phyloP scores from a whole-genome alignment of 306 rosid genomes.

The Geum urbanum region DNA sequence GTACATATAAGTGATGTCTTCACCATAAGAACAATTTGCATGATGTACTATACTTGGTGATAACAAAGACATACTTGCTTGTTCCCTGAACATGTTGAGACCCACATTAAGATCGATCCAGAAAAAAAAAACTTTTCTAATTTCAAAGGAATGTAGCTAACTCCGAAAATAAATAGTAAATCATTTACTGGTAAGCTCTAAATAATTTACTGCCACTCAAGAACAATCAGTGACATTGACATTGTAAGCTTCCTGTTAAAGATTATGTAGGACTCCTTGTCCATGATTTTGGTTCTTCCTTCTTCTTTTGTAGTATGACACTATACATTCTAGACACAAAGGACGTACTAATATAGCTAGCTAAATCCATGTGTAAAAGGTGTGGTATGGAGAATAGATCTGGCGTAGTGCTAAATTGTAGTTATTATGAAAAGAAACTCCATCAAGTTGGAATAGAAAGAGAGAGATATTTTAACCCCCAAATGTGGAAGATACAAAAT shows the following conservation, averaged over 20 bases:
- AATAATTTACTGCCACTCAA: not conserved
- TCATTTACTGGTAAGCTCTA: not conserved
- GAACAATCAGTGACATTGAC: not conserved
- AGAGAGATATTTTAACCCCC: not conserved
- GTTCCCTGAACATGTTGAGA: no score
- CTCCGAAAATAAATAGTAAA: not conserved
- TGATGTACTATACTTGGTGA: no score
- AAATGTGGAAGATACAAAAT: not conserved
- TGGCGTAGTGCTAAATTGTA: not conserved
- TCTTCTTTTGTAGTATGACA: not conserved
- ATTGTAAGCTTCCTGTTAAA: not conserved
- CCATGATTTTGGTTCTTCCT: not conserved
- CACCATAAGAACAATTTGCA: no score
- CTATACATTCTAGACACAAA: not conserved
- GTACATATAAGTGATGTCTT: no score
- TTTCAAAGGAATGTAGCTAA: not conserved
- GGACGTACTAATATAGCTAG: not conserved
- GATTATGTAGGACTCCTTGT: no score
- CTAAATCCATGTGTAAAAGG: constrained; percentile 6
- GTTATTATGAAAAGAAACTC: not conserved
- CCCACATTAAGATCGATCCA: no score
- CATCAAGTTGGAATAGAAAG: not conserved
- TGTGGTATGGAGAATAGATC: not conserved
- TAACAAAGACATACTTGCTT: no score
- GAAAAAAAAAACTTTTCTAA: not conserved